Percentiles rank a stretch among this genome's conserved stretches.
phyloP scores from a whole-genome alignment of 257 asterid species.

The Gentiana dahurica region DNA sequence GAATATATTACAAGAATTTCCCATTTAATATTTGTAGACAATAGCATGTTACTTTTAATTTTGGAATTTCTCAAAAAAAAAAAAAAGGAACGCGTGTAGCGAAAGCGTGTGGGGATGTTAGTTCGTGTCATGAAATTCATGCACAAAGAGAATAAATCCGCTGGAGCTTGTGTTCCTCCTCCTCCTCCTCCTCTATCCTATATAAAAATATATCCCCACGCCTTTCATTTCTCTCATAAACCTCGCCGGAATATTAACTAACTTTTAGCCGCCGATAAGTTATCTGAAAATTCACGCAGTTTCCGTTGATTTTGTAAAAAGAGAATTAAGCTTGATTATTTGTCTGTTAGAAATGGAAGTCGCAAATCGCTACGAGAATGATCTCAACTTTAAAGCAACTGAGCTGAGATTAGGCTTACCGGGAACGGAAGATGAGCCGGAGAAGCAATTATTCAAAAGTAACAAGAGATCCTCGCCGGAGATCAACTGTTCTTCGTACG shows the following conservation, averaged over 20 bases:
- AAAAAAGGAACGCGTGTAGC: not conserved
- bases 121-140: conserved; percentile 29
- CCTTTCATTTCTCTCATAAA: conserved; percentile 3
- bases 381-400: conserved; percentile 58
- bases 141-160: conserved; percentile 40
- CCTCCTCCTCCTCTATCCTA: no score
- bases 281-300: not conserved
- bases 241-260: not conserved
- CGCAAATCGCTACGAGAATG: conserved; percentile 23
- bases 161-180: conserved; percentile 24
- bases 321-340: not conserved
- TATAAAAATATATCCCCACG: conserved; percentile 16
- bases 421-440: conserved; percentile 43
- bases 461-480: conserved; percentile 64
- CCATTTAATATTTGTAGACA: no score
- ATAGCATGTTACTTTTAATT: not conserved
- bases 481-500: conserved; percentile 21
- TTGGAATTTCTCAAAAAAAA: no score
- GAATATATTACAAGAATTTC: no score
- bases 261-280: not conserved
- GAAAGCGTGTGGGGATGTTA: conserved; percentile 12
- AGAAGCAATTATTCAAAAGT: conserved; percentile 20
- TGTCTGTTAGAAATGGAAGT: conserved; percentile 16
- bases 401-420: conserved; percentile 71
- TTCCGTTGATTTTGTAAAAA: not conserved